Conservation (phyloP, 2,329 filamentous ascomycete species). For the Sporothrix inflata region DNA sequence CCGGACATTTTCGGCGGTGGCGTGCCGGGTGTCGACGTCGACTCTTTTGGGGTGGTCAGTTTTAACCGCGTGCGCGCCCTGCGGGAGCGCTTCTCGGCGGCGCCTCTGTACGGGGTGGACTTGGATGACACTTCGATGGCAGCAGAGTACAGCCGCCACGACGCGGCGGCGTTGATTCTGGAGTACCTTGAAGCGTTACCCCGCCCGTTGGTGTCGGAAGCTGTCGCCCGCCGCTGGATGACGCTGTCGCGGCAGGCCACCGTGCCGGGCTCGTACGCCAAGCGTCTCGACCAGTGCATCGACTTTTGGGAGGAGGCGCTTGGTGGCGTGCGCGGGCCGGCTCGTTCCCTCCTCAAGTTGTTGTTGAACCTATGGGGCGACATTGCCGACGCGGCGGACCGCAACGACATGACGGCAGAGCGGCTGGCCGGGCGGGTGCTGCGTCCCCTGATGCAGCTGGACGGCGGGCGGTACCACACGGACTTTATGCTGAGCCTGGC, state of each 20-base stretch:
- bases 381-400: slow-evolving; percentile 44
- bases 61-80: slow-evolving; percentile 42
- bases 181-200: slow-evolving; percentile 47
- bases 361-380: slow-evolving; percentile 51
- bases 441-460: slow-evolving; percentile 47
- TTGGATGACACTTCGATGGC: slow-evolving; percentile 33
- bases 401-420: slow-evolving; percentile 51
- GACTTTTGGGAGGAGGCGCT: slow-evolving; percentile 54
- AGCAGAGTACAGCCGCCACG: slow-evolving; percentile 44
- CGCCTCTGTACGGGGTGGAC: slow-evolving; percentile 46
- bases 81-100: slow-evolving; percentile 44
- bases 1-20: slow-evolving; percentile 46
- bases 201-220: slow-evolving; percentile 45
- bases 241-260: slow-evolving; percentile 47
- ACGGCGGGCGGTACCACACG: slow-evolving; percentile 40
- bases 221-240: slow-evolving; percentile 47
- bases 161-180: slow-evolving; percentile 48
- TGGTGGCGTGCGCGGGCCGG: slow-evolving; percentile 44
- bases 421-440: slow-evolving; percentile 45
- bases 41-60: slow-evolving; percentile 35
- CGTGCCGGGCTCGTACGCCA: slow-evolving; percentile 41
- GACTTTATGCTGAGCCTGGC: slow-evolving; percentile 50
- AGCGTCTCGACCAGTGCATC: slow-evolving; percentile 47
- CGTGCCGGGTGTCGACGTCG: slow-evolving; percentile 40
- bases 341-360: slow-evolving; percentile 47